Percentiles rank a stretch among this genome's conserved stretches.
Conservation (phyloP, 1,284 basidiomycete species). For the Termitomyces sp. region DNA sequence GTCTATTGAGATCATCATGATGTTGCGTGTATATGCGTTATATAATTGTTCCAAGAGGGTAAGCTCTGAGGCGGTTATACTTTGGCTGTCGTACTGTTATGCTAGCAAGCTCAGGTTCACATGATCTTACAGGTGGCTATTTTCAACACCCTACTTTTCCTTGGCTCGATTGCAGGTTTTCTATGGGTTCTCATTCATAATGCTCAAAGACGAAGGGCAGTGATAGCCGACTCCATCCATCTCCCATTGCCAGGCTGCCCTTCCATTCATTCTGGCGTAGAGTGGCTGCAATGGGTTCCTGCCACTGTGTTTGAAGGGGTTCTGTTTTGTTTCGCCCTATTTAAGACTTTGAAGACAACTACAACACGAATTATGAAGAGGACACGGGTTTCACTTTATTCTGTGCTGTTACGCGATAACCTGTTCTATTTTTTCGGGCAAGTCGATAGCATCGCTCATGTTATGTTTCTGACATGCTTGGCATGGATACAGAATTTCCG, state of each 20-base stretch:
- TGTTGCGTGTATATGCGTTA: conserved; percentile 28
- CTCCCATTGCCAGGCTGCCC: conserved; percentile 40
- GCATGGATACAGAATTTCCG: conserved; percentile 13
- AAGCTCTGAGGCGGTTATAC: neutral
- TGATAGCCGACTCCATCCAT: conserved; percentile 21
- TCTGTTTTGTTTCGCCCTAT: conserved; percentile 35
- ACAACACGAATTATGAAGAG: conserved; percentile 19
- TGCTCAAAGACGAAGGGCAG: conserved; percentile 5
- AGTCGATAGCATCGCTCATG: conserved; percentile 1
- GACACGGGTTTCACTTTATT: conserved; percentile 23
- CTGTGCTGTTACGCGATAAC: conserved; percentile 33
- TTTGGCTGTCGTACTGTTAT: neutral
- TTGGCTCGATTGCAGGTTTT: conserved; percentile 14
- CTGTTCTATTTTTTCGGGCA: conserved; percentile 36
- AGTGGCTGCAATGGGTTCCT: conserved; percentile 42
- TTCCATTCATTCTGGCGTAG: conserved; percentile 36
- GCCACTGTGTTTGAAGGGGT: conserved; percentile 35
- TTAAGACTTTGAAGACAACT: conserved; percentile 26
- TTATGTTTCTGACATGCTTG: neutral
- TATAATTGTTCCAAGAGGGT: conserved; percentile 27
- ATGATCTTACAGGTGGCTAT: conserved; percentile 9
- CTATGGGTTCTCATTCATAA: conserved; percentile 15
- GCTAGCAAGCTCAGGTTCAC: neutral
- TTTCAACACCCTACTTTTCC: conserved; percentile 12
- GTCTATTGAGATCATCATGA: conserved; percentile 35